phyloP scores from a whole-genome alignment of 768 basidiomycete genomes.

The Ephemerocybe angulata region DNA sequence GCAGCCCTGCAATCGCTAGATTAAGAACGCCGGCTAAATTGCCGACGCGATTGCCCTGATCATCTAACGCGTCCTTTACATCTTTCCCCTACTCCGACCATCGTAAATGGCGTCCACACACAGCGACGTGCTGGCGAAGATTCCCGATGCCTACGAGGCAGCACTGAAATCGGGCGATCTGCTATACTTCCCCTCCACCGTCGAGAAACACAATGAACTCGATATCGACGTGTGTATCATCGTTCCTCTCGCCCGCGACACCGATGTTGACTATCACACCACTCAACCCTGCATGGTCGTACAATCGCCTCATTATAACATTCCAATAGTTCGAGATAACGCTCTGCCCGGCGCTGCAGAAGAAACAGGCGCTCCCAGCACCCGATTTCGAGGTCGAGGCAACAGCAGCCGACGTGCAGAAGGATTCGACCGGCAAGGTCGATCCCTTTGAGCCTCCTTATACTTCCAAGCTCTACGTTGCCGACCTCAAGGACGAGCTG shows the following conservation, averaged over 20 bases:
- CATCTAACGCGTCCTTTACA: neutral
- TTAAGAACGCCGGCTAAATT: no score
- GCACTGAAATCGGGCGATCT: slow-evolving; percentile 65
- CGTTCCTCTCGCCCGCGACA: no score
- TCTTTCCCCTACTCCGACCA: neutral
- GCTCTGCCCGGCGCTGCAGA: slow-evolving; percentile 78
- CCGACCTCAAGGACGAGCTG: slow-evolving; percentile 65
- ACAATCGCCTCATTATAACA: no score
- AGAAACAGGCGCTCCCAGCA: slow-evolving; percentile 61
- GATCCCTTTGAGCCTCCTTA: slow-evolving; percentile 92
- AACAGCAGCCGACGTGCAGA: slow-evolving; percentile 16
- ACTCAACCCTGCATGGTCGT: neutral
- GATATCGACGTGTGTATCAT: slow-evolving; percentile 53
- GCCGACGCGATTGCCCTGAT: neutral
- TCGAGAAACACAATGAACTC: slow-evolving; percentile 43
- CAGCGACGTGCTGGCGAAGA: slow-evolving; percentile 50
- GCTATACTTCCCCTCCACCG: slow-evolving; percentile 73
- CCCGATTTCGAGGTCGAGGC: slow-evolving; percentile 31
- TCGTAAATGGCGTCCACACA: slow-evolving; percentile 20
- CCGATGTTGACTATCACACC: no score
- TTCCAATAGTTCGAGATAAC: slow-evolving; percentile 84
- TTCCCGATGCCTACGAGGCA: slow-evolving; percentile 54
- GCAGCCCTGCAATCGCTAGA: no score
- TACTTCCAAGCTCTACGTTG: slow-evolving; percentile 67
- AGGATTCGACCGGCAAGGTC: slow-evolving; percentile 25